Evolutionary conservation across 495 filamentous ascomycete species (phyloP), one percentile per base, ranked within the genome.

Genomic region (Cercophora samala): DNA sequence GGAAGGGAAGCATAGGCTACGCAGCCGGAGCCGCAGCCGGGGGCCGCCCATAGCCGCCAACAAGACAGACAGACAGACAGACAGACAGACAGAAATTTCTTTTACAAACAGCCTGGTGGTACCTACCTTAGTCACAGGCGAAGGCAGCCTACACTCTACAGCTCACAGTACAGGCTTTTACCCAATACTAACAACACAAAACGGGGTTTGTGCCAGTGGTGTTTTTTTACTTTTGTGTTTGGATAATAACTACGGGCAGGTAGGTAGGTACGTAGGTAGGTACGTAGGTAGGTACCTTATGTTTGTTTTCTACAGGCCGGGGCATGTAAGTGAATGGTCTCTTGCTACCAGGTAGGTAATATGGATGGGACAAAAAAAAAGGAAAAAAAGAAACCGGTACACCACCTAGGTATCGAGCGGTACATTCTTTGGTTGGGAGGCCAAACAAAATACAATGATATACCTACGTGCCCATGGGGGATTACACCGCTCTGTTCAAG

Each of bases 381-480:
- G n/a, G n/a, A n/a, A n/a, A n/a, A n/a, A n/a, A n/a, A 56, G 53
- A 23, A 21, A 56, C 15, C 21, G 64, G 23, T 86, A 84, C 68
- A 82, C 82, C 0, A 79, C n/a, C n/a, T n/a, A n/a, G n/a, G n/a
- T n/a, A n/a, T 84, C 63, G 84, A 86, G 76, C 78, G 84, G 25
- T 77, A 68, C 68, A 83, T 85, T 64, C 76, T 84, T 63, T 83
- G 84, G 51, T 74, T n/a, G 70, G 74, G 66, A 81, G 52, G 78
- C 75, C 8, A n/a, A 17, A 0, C 75, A 11, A n/a, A 17, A 0
- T 85, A 86, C 72, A 85, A 86, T 66, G 80, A 84, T 54, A 68
- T 86, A 19, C 77, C 77, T 60, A 63, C 68, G 23, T 86, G n/a
- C 77, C 77, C 62, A 63, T 69, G 23, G 84, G 82, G 82, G 69